Percentiles rank a stretch among this genome's conserved stretches.
Conservation (phyloP, 2,329 filamentous ascomycete genomes). For the Fusarium succisae region DNA sequence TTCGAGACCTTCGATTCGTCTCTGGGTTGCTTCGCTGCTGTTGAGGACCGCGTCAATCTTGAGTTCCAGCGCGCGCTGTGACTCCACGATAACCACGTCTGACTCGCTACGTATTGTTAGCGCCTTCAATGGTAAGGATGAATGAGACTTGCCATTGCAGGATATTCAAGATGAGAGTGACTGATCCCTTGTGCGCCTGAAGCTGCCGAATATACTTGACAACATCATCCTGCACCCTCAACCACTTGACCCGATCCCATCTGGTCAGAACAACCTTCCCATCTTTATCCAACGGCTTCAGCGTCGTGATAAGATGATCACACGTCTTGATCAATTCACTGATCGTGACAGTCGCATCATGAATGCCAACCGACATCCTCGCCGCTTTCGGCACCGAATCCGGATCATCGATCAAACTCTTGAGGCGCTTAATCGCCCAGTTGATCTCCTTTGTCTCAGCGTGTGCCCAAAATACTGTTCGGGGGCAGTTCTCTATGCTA, state of each 20-base stretch:
- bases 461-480: conserved; percentile 13
- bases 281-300: background rate
- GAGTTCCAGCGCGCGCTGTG: background rate
- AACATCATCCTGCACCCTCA: conserved; percentile 19
- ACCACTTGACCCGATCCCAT: conserved; percentile 10
- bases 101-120: conserved; percentile 2
- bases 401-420: conserved; percentile 12
- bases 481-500: background rate
- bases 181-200: conserved; percentile 13
- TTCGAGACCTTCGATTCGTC: conserved; percentile 3
- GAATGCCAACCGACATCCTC: conserved; percentile 9
- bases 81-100: conserved; percentile 11
- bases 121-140: fast-evolving
- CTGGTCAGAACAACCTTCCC: background rate
- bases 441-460: conserved; percentile 16
- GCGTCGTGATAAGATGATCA: background rate
- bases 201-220: conserved; percentile 19
- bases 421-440: conserved; percentile 12
- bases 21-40: background rate
- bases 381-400: conserved; percentile 13
- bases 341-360: conserved; percentile 20
- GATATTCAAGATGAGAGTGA: conserved; percentile 20
- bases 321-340: conserved; percentile 15
- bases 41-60: conserved; percentile 12
- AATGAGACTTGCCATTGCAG: background rate